These are phyloP conservation scores for Leishmania tropica DNA, from an alignment of 208 protist species.

Conservation along the genomic window DNA sequence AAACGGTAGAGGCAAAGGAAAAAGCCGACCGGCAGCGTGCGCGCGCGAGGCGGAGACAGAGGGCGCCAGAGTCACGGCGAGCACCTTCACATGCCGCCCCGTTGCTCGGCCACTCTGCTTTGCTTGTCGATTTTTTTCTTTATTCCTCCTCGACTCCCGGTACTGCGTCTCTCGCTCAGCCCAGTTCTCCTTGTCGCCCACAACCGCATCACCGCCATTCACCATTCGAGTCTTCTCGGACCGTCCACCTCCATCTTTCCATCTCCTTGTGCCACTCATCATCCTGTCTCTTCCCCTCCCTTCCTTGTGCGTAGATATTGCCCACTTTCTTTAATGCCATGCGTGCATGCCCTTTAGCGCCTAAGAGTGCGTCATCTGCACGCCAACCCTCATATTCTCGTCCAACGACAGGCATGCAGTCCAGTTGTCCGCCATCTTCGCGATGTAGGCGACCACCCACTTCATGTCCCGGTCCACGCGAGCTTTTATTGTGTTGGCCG, in stretches of 20 bases:
- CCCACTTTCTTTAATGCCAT: background rate
- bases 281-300: too few species aligned
- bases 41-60: background rate
- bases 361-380: constrained; percentile 76
- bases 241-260: background rate
- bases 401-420: constrained; percentile 66
- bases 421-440: constrained; percentile 72
- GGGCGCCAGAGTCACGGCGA: background rate
- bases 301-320: background rate
- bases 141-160: background rate
- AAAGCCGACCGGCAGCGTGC: background rate
- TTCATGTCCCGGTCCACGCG: constrained; percentile 58
- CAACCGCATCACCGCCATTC: background rate
- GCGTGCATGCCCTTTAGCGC: too few species aligned
- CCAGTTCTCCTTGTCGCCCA: background rate
- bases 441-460: constrained; percentile 71
- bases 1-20: background rate
- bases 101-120: background rate
- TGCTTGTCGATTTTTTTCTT: too few species aligned
- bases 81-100: background rate
- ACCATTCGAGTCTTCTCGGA: background rate
- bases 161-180: background rate
- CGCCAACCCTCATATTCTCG: constrained; percentile 58
- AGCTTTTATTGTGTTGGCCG: constrained; percentile 74
- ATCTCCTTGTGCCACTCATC: background rate